Evolutionary conservation across 306 rosid species (phyloP).

Genomic region (Alnus rubra): DNA sequence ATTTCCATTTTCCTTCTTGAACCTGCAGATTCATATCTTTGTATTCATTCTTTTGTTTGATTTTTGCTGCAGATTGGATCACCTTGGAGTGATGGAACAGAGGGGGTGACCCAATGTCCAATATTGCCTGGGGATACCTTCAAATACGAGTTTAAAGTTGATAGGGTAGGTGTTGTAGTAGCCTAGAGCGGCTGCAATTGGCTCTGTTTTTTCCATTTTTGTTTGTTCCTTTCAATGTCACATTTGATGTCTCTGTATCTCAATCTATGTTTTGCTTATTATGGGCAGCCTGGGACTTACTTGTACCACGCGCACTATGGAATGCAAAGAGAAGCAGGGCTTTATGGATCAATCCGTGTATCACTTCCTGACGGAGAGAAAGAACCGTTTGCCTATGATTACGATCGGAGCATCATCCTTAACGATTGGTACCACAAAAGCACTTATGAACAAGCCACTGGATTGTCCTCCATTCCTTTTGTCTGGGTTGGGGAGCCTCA

Average conservation of each 20-base stretch:
- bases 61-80: slow-evolving; percentile 57
- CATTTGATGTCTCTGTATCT: not conserved
- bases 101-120: slow-evolving; percentile 87
- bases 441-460: slow-evolving; percentile 62
- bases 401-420: slow-evolving; percentile 73
- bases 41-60: not conserved
- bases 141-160: slow-evolving; percentile 71
- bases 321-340: slow-evolving; percentile 88
- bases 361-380: slow-evolving; percentile 50
- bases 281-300: slow-evolving; percentile 72
- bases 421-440: slow-evolving; percentile 82
- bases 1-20: not conserved
- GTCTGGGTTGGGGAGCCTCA: slow-evolving; percentile 79
- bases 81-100: slow-evolving; percentile 97
- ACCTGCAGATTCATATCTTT: no score
- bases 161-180: slow-evolving; percentile 53
- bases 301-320: slow-evolving; percentile 91
- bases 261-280: not conserved
- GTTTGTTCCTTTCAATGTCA: not conserved
- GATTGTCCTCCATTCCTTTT: slow-evolving; percentile 50
- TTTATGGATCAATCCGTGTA: slow-evolving; percentile 70
- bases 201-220: not conserved
- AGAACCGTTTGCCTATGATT: slow-evolving; percentile 78
- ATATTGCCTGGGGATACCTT: slow-evolving; percentile 78
- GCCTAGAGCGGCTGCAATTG: not conserved